Percentiles rank a stretch among this genome's conserved stretches.
Conservation (phyloP, 805 yeast genomes). For the Candida patagonica region DNA sequence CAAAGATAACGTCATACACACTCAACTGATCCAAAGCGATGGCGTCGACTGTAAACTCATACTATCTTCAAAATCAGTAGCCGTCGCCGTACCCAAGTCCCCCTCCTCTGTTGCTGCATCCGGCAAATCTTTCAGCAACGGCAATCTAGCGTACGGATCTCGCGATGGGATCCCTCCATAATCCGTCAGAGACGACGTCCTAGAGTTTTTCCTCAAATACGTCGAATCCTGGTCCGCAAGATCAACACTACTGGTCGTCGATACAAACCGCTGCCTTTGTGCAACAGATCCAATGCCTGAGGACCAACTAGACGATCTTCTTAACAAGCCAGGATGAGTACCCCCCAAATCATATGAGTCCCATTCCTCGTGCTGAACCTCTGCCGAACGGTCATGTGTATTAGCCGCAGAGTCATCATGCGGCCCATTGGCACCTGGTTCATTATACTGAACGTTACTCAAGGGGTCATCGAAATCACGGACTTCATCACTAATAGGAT, state of each 20-base stretch:
- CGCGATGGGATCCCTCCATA: background rate
- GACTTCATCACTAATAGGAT: background rate
- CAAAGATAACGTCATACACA: too few species aligned
- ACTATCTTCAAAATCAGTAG: constrained; percentile 15
- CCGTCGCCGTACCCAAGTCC: constrained; percentile 12
- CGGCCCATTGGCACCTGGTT: background rate
- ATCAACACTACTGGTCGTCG: constrained; percentile 14
- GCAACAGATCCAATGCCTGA: background rate
- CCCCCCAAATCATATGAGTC: too few species aligned
- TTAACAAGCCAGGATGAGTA: background rate
- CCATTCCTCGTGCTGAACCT: too few species aligned
- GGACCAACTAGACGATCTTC: background rate
- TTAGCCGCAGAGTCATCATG: background rate
- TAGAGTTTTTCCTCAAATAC: background rate
- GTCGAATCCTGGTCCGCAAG: constrained; percentile 11
- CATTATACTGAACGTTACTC: background rate
- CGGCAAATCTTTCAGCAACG: constrained; percentile 2
- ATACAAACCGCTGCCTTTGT: constrained; percentile 3
- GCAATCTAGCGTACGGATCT: constrained; percentile 2
- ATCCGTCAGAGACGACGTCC: background rate
- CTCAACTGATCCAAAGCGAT: constrained; percentile 17
- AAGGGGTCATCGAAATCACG: background rate
- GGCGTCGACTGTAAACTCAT: constrained; percentile 16
- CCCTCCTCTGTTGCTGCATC: constrained; percentile 7
- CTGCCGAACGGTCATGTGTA: background rate